Conservation (phyloP, 2,329 filamentous ascomycete species). For the Zymoseptoria tritici region DNA sequence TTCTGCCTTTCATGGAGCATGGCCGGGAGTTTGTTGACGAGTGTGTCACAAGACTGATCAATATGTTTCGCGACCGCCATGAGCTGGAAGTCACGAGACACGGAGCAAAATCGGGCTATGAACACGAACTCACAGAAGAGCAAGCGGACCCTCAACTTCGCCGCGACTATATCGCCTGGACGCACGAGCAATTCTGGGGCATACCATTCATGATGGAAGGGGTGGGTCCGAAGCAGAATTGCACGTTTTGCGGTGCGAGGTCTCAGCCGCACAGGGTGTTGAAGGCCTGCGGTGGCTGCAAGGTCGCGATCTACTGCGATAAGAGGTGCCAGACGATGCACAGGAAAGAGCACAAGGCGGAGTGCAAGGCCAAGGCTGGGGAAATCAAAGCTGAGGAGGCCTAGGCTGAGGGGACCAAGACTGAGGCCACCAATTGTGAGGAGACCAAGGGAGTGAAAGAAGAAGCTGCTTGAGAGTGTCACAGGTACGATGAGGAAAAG, state of each 20-base stretch:
- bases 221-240: neutral
- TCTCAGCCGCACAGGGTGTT: neutral
- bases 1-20: no score
- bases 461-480: neutral
- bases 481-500: neutral
- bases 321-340: conserved; percentile 1
- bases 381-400: no score
- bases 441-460: neutral
- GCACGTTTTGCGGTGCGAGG: neutral
- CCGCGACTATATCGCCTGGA: neutral
- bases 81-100: neutral
- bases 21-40: neutral
- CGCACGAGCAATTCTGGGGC: neutral
- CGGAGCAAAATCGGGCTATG: no score
- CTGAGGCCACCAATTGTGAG: neutral
- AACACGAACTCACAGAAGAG: no score
- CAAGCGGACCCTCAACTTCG: neutral
- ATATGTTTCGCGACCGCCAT: neutral
- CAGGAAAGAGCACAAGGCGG: conserved; percentile 1
- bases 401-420: no score
- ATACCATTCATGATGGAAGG: neutral
- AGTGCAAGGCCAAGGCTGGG: neutral
- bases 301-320: neutral
- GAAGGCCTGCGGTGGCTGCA: conserved; percentile 1
- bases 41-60: neutral